Base-by-base conservation (phyloP, 108 stramenopile genomes). In the Cyclostephanos invisitatus region DNA sequence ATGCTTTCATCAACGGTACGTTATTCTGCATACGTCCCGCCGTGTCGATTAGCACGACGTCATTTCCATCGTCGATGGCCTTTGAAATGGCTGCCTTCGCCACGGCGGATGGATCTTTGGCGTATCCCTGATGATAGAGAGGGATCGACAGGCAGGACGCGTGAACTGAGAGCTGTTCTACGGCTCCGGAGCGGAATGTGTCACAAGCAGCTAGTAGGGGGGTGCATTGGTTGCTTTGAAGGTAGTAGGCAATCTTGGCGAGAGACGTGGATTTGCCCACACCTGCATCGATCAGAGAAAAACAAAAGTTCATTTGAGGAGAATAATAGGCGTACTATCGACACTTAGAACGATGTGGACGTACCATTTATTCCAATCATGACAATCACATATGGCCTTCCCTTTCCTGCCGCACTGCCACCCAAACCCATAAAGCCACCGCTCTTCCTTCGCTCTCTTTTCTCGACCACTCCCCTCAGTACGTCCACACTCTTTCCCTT, bases 21-120 rank as follows among this genome's bases (percentile, higher is more conserved):
- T 99, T 99, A 75, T 98, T 98, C 88, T 98, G 97, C 93, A 96
- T 96, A 17, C 98, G 78, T 28, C 97, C 98, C 17, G 98, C 97
- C 3, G 98, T 99, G 86, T 99, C 98, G 1, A 99, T 86, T 64
- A 98, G 66, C 8, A 99, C 96, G 0, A 95, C 96, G 77, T 98
- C 97, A 74, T 96, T 80, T 12, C 87, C 85, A 53, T 83, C 72
- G 53, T 93, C 75, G 12, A 67, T 62, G 8, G 96, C 97, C 58
- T 99, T 94, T 42, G 80, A 81, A 67, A 98, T 88, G 49, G 96
- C 96, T 10, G 88, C 93, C 67, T 75, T 83, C 24, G 97, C 97
- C 44, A 99, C 98, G 28, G 82, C 58, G 10, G 94, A 87, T 15
- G 97, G 96, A 73, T 99, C 97, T 68, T 95, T 97, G 49, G 86